Percentiles rank a stretch among this genome's conserved stretches.
phyloP scores from a whole-genome alignment of 257 asterid genomes.

The Voacanga thouarsii region DNA sequence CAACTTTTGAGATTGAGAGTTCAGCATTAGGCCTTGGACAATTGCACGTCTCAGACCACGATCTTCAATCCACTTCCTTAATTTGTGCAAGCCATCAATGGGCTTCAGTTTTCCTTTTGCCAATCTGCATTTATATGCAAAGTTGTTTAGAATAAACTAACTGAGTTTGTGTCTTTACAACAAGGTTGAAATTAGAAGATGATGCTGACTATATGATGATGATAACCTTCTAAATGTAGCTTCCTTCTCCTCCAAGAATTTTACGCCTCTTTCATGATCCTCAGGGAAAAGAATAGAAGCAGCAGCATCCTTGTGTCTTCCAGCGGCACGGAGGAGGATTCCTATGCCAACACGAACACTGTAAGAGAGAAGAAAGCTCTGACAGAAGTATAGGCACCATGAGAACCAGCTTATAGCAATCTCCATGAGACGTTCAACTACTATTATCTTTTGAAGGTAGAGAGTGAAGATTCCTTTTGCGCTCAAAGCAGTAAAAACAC shows the following conservation, averaged over 20 bases:
- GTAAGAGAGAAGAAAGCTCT: too few species aligned
- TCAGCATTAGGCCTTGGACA: constrained; percentile 90
- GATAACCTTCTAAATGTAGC: constrained; percentile 76
- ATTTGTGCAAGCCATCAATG: constrained; percentile 56
- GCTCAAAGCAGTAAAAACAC: background rate
- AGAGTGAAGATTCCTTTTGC: background rate
- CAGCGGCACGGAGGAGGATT: too few species aligned
- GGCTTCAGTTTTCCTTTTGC: constrained; percentile 70
- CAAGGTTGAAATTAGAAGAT: background rate
- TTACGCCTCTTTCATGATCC: constrained; percentile 67
- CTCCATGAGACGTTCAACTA: constrained; percentile 6
- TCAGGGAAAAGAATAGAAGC: constrained; percentile 73
- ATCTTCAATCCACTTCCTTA: constrained; percentile 83
- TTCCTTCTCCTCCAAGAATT: constrained; percentile 81
- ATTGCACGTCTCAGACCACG: constrained; percentile 82
- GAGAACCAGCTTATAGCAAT: too few species aligned
- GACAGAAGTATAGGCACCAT: too few species aligned
- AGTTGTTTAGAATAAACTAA: background rate
- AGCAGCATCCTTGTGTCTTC: constrained; percentile 81
- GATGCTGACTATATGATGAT: background rate
- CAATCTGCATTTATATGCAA: constrained; percentile 43
- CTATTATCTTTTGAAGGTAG: constrained; percentile 8
- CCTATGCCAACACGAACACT: too few species aligned
- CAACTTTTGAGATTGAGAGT: constrained; percentile 71
- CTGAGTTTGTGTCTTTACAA: background rate